Evolutionary conservation across 768 basidiomycete species (phyloP).

Genomic region (Macrolepiota dolichaula): DNA sequence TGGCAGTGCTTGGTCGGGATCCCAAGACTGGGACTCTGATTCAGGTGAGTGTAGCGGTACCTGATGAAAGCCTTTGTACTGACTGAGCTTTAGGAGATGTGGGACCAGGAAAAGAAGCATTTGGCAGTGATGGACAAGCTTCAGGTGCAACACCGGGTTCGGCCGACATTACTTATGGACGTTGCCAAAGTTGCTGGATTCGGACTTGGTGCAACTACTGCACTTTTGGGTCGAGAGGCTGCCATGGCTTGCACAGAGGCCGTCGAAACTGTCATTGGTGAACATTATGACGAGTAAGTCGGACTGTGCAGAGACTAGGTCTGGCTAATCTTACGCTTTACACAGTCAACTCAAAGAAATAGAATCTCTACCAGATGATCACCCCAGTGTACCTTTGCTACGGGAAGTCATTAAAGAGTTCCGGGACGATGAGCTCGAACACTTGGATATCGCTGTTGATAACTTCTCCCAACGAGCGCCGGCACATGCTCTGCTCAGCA

Average conservation of each 20-base stretch:
- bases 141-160: slow-evolving; percentile 75
- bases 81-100: slow-evolving; percentile 73
- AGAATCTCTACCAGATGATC: slow-evolving; percentile 55
- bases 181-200: slow-evolving; percentile 87
- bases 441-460: slow-evolving; percentile 87
- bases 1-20: slow-evolving; percentile 66
- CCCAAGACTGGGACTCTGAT: slow-evolving; percentile 58
- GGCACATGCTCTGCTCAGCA: slow-evolving; percentile 86
- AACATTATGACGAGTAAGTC: slow-evolving; percentile 96
- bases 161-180: slow-evolving; percentile 82
- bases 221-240: slow-evolving; percentile 85
- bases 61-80: not conserved
- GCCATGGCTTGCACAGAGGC: slow-evolving; percentile 99
- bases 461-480: slow-evolving; percentile 88
- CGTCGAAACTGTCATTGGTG: slow-evolving; percentile 95
- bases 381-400: slow-evolving; percentile 77
- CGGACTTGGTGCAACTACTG: slow-evolving; percentile 81
- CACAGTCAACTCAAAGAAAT: slow-evolving; percentile 80
- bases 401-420: slow-evolving; percentile 76
- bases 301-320: not conserved
- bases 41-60: slow-evolving; percentile 49
- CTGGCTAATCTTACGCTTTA: slow-evolving; percentile 11
- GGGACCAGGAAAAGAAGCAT: slow-evolving; percentile 95
- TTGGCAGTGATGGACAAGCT: slow-evolving; percentile 82
- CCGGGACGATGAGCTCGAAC: slow-evolving; percentile 92